These are phyloP conservation scores for Aristolochia fimbriata DNA, from an alignment of 164 flowering plant genomes.

Conservation along the genomic window DNA sequence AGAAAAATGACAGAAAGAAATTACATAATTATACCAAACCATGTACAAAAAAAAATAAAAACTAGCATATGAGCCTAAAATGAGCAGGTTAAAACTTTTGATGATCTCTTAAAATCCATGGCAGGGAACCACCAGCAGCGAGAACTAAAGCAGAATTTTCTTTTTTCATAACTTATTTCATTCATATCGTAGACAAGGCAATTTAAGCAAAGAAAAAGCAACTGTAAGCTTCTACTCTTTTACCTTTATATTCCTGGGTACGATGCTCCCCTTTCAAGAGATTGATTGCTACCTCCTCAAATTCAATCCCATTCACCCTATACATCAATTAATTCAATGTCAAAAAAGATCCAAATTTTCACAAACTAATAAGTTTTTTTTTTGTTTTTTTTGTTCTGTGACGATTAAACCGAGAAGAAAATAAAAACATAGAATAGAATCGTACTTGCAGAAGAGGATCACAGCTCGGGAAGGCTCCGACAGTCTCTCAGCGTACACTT, in stretches of 20 bases:
- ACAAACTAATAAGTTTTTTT: no score
- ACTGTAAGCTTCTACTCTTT: neutral
- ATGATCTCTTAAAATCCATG: no score
- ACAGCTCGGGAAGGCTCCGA: conserved; percentile 87
- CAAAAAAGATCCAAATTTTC: no score
- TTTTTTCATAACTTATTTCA: no score
- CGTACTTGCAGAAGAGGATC: conserved; percentile 74
- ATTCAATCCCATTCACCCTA: conserved; percentile 64
- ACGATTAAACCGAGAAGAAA: neutral
- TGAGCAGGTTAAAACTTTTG: no score
- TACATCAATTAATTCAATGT: conserved; percentile 1
- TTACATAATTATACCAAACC: neutral
- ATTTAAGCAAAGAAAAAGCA: neutral
- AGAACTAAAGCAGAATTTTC: no score
- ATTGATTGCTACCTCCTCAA: conserved; percentile 58
- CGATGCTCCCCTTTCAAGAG: conserved; percentile 41
- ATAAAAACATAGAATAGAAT: no score
- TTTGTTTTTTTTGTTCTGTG: neutral
- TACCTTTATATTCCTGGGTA: conserved; percentile 57
- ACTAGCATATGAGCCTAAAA: no score
- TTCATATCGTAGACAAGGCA: no score
- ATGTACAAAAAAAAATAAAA: no score
- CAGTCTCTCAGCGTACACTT: conserved; percentile 59
- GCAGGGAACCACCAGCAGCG: no score
- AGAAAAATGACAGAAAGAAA: neutral